Conservation (phyloP, 2,329 filamentous ascomycete genomes). For the Acephala macrosclerotiorum region DNA sequence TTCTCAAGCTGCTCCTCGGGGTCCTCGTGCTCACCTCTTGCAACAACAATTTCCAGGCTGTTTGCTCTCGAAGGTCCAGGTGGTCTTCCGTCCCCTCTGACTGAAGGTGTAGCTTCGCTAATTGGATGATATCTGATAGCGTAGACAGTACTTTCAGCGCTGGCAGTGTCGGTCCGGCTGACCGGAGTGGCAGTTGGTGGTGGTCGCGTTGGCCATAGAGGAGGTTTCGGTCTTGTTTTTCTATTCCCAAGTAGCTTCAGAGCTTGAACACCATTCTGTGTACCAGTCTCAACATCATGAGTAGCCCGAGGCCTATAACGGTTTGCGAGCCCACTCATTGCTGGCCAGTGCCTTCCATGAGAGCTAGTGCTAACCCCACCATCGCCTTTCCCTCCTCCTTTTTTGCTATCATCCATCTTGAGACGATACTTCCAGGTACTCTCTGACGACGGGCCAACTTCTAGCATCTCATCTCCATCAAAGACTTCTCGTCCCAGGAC, state of each 20-base stretch:
- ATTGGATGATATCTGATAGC: slow-evolving; percentile 67
- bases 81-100: slow-evolving; percentile 17
- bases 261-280: slow-evolving; percentile 4
- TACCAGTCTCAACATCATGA: slow-evolving; percentile 36
- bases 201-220: slow-evolving; percentile 61
- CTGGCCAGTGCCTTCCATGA: slow-evolving; percentile 52
- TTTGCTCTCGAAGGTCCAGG: slow-evolving; percentile 31
- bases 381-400: slow-evolving; percentile 27
- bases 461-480: slow-evolving; percentile 78
- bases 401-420: slow-evolving; percentile 42
- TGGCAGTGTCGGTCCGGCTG: slow-evolving; percentile 68
- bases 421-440: slow-evolving; percentile 44
- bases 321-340: slow-evolving; percentile 42
- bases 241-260: slow-evolving; percentile 17
- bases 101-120: slow-evolving; percentile 48
- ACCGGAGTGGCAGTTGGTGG: slow-evolving; percentile 62
- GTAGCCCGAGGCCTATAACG: slow-evolving; percentile 37
- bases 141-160: slow-evolving; percentile 70
- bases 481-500: slow-evolving; percentile 76
- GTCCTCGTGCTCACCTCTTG: slow-evolving; percentile 22
- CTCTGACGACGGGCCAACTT: slow-evolving; percentile 62
- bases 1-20: slow-evolving; percentile 34
- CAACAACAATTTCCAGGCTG: slow-evolving; percentile 33
- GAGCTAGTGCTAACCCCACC: slow-evolving; percentile 35
- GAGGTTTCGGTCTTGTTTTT: slow-evolving; percentile 34